These are phyloP conservation scores for Mimosa pudica DNA, from an alignment of 306 rosid species.

Conservation along the genomic window DNA sequence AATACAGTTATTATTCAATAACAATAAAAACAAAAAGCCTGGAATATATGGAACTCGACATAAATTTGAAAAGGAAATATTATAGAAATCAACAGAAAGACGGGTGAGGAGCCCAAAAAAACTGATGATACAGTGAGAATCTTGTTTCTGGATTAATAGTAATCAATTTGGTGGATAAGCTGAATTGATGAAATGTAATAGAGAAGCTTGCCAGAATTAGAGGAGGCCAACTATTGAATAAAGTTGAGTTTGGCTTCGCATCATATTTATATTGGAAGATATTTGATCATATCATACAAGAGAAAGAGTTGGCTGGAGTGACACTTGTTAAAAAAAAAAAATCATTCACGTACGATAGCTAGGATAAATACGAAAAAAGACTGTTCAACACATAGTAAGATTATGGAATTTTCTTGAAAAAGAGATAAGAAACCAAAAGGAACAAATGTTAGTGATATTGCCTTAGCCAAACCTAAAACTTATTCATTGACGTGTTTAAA, in stretches of 20 bases:
- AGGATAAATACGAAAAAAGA: too few relatives aligned
- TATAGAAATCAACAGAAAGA: not conserved
- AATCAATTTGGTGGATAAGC: not conserved
- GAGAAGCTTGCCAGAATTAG: not conserved
- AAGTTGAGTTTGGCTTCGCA: not conserved
- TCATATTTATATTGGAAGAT: too few relatives aligned
- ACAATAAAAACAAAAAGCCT: not conserved
- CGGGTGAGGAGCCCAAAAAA: not conserved
- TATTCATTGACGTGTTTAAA: too few relatives aligned
- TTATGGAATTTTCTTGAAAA: too few relatives aligned
- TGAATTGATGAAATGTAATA: not conserved
- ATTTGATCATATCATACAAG: too few relatives aligned
- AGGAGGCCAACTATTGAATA: not conserved
- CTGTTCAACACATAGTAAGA: too few relatives aligned
- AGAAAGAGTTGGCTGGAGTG: not conserved
- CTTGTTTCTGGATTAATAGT: not conserved
- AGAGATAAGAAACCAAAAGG: too few relatives aligned
- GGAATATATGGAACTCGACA: not conserved
- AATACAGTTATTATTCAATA: not conserved
- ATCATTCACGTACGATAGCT: too few relatives aligned
- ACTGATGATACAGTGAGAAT: not conserved
- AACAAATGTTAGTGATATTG: too few relatives aligned
- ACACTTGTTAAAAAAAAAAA: too few relatives aligned
- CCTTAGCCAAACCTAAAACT: too few relatives aligned
- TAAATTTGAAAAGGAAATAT: not conserved